Conservation (phyloP, 2,329 filamentous ascomycete species). For the Emericellopsis cladophorae region DNA sequence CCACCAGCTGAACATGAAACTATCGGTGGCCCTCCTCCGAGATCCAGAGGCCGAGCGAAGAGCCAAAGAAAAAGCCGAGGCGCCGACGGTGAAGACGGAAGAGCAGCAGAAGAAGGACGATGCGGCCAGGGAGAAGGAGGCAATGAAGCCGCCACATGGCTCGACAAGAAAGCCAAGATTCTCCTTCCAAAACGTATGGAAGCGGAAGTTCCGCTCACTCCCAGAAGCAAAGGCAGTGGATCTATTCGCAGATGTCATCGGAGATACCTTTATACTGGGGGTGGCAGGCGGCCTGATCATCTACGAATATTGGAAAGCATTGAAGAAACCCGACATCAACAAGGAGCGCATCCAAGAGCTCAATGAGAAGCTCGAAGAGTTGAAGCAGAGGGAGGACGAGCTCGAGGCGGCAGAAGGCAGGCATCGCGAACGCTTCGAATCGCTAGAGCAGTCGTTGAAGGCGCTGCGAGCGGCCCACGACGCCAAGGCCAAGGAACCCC, state of each 20-base stretch:
- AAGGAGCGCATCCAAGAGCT: slow-evolving; percentile 39
- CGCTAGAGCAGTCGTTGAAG: slow-evolving; percentile 30
- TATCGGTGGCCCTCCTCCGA: slow-evolving; percentile 45
- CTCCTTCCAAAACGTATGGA: slow-evolving; percentile 42
- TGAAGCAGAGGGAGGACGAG: slow-evolving; percentile 36
- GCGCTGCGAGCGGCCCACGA: slow-evolving; percentile 37
- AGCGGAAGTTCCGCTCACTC: slow-evolving; percentile 47
- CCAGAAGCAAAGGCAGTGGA: slow-evolving; percentile 54
- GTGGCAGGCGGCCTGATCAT: slow-evolving; percentile 45
- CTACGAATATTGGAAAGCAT: slow-evolving; percentile 47
- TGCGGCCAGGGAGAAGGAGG: slow-evolving; percentile 26
- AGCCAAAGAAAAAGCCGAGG: slow-evolving; percentile 49
- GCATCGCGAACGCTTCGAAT: slow-evolving; percentile 32
- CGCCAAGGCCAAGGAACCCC: slow-evolving; percentile 42
- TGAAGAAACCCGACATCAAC: slow-evolving; percentile 48
- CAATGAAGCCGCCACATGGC: slow-evolving; percentile 10
- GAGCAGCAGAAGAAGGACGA: slow-evolving; percentile 42
- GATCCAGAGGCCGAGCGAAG: slow-evolving; percentile 43
- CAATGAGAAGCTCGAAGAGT: slow-evolving; percentile 31
- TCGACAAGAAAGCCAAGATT: slow-evolving; percentile 10
- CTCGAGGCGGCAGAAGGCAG: slow-evolving; percentile 31
- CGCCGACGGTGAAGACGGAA: slow-evolving; percentile 52
- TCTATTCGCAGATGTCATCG: slow-evolving; percentile 52
- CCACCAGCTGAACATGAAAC: slow-evolving; percentile 55
- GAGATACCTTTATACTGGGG: slow-evolving; percentile 48